Conservation (phyloP, 768 basidiomycete species). For the Naganishia vaughanmartiniae region DNA sequence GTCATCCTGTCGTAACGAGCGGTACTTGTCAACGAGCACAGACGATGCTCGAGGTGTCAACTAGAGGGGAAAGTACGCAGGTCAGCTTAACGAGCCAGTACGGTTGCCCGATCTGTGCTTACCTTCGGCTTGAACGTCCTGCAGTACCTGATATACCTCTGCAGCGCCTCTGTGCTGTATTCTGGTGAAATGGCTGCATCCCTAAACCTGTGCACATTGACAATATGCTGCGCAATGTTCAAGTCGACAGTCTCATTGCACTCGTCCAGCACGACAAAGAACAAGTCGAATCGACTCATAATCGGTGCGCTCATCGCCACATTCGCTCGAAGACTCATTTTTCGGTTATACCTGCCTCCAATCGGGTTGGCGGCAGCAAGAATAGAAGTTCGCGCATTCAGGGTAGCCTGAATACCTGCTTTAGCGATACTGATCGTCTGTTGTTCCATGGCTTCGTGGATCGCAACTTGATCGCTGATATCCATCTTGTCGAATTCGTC, state of each 20-base stretch:
- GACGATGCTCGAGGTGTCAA: conserved; percentile 89
- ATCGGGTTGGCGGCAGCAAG: conserved; percentile 96
- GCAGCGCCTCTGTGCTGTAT: conserved; percentile 93
- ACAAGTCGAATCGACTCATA: conserved; percentile 97
- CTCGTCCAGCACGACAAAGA: conserved; percentile 97
- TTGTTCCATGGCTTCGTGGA: conserved; percentile 99
- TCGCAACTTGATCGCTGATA: conserved; percentile 94
- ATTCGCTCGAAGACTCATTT: conserved; percentile 84
- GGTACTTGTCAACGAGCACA: conserved; percentile 90
- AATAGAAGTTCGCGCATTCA: conserved; percentile 96
- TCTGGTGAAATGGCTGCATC: conserved; percentile 93
- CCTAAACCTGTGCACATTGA: conserved; percentile 93
- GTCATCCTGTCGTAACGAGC: conserved; percentile 87
- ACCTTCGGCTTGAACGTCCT: conserved; percentile 98
- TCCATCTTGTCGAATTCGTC: conserved; percentile 99
- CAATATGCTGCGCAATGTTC: conserved; percentile 93
- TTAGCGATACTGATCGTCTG: conserved; percentile 99
- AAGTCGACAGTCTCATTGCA: conserved; percentile 88
- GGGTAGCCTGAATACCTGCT: conserved; percentile 95
- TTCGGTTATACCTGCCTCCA: conserved; percentile 94
- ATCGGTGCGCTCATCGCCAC: conserved; percentile 97
- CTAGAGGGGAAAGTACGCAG: conserved; percentile 55
- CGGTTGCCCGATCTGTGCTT: conserved; percentile 31
- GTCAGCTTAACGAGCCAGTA: not conserved
- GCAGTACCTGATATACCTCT: conserved; percentile 94